Conservation (phyloP, 495 filamentous ascomycete genomes). For the Alectoria sarmentosa region DNA sequence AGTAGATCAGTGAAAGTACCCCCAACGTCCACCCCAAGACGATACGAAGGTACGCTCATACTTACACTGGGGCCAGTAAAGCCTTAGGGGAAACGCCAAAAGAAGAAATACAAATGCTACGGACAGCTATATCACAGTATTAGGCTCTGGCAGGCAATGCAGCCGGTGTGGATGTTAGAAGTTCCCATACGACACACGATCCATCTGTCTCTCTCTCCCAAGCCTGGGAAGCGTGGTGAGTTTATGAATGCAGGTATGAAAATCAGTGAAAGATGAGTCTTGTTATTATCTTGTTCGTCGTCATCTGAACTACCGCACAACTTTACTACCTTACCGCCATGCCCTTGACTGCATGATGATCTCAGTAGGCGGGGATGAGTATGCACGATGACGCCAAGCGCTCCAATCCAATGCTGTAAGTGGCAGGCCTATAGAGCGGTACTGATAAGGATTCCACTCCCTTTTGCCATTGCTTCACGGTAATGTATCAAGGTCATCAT, state of each 20-base stretch:
- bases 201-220: background rate
- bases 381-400: background rate
- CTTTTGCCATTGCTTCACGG: no score
- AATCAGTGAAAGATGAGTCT: background rate
- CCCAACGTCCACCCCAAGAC: conserved; percentile 39
- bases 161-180: no score
- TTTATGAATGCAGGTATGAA: background rate
- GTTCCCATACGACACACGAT: background rate
- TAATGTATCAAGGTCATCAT: no score
- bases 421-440: background rate
- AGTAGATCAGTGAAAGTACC: conserved; percentile 47
- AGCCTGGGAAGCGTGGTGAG: no score
- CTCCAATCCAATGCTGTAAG: background rate
- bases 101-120: background rate
- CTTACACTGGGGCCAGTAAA: background rate
- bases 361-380: background rate
- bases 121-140: background rate
- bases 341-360: background rate
- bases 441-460: background rate
- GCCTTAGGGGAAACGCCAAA: no score
- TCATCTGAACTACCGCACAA: no score
- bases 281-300: background rate
- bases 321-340: no score
- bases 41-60: conserved; percentile 22
- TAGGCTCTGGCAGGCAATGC: background rate